Percentiles rank a stretch among this genome's conserved stretches.
Evolutionary conservation across 148 eudicot genomes (phyloP).

Genomic region (Vaccinium myrtillus): DNA sequence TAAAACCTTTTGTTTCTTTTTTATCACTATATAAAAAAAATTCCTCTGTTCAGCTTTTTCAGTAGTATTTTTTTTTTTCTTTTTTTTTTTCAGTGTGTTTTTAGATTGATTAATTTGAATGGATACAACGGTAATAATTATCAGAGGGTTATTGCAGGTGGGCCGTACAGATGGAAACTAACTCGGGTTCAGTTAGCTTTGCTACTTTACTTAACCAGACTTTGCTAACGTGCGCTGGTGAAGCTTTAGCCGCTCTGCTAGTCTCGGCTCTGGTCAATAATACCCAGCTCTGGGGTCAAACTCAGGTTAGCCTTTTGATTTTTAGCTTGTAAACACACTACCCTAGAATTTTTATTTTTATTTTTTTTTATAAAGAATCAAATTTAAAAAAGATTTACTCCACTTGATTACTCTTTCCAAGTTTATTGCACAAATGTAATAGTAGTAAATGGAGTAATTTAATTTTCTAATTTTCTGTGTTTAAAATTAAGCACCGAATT

Average conservation of each 20-base stretch:
- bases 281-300: neutral
- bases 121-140: neutral
- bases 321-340: neutral
- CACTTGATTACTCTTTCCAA: too few relatives aligned
- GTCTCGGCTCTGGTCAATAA: conserved; percentile 6
- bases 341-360: too few relatives aligned
- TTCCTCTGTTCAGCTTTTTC: neutral
- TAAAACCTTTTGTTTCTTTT: neutral
- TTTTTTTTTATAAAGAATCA: too few relatives aligned
- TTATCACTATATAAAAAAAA: neutral
- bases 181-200: conserved; percentile 8
- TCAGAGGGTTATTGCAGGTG: conserved; percentile 7
- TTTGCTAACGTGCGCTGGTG: conserved; percentile 5
- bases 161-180: conserved; percentile 16
- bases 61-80: too few relatives aligned
- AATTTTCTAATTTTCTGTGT: too few relatives aligned
- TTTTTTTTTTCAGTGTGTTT: neutral
- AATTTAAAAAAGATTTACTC: too few relatives aligned
- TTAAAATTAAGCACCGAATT: too few relatives aligned
- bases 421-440: too few relatives aligned
- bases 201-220: neutral
- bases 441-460: too few relatives aligned
- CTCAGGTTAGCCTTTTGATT: neutral
- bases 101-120: neutral
- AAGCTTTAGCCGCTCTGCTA: conserved; percentile 4